Conservation (phyloP, 768 basidiomycete species). For the Russula dissimulans region DNA sequence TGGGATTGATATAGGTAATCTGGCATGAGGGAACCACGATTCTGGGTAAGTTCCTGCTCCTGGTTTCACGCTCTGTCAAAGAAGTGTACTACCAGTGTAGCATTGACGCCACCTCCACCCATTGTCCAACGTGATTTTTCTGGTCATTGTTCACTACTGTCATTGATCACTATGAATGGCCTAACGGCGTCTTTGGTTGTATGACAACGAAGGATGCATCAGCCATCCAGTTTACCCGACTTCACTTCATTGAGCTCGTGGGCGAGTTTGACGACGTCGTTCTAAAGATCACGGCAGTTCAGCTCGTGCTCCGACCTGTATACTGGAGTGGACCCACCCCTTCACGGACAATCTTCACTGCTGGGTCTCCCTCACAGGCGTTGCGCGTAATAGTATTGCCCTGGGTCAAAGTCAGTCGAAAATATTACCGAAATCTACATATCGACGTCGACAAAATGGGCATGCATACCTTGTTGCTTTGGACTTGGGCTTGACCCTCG, state of each 20-base stretch:
- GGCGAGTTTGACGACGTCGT: constrained; percentile 43
- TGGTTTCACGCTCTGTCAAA: too few relatives aligned
- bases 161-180: not conserved
- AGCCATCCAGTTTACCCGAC: constrained; percentile 19
- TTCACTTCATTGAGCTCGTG: constrained; percentile 40
- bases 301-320: not conserved
- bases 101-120: too few relatives aligned
- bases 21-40: too few relatives aligned
- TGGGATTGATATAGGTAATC: too few relatives aligned
- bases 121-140: too few relatives aligned
- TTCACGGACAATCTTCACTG: constrained; percentile 36
- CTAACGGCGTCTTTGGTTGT: not conserved
- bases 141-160: not conserved
- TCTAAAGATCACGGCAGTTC: constrained; percentile 24
- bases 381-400: constrained; percentile 38
- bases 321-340: constrained; percentile 29
- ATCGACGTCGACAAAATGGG: not conserved
- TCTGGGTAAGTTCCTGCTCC: too few relatives aligned
- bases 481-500: constrained; percentile 36
- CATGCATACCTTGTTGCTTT: constrained; percentile 34
- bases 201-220: not conserved
- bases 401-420: constrained; percentile 15
- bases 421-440: not conserved
- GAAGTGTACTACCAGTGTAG: too few relatives aligned
- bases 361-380: constrained; percentile 39